A percentile compares a stretch with the other conserved stretches of the same genome.
phyloP scores from a whole-genome alignment of 441 rosid genomes.

The Geranium incanum region DNA sequence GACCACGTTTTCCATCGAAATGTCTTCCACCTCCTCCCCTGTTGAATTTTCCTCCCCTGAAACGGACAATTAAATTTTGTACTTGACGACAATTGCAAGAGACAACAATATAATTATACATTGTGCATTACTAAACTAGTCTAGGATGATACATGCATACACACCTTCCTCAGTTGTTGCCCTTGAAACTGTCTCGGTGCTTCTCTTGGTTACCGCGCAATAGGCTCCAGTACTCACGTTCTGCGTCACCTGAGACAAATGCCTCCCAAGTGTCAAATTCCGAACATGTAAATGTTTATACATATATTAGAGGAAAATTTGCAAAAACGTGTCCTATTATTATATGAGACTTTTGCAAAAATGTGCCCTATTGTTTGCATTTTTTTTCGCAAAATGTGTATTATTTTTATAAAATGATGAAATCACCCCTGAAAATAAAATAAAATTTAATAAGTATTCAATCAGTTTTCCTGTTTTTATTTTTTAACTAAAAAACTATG shows the following conservation, averaged over 20 bases:
- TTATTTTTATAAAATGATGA: too few relatives aligned
- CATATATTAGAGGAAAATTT: too few relatives aligned
- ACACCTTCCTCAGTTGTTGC: slow-evolving; percentile 54
- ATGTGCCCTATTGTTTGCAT: too few relatives aligned
- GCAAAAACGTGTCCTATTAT: too few relatives aligned
- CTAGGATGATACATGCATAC: slow-evolving; percentile 17
- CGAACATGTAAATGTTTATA: background rate
- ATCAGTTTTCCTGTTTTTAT: too few relatives aligned
- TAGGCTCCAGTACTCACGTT: slow-evolving; percentile 64
- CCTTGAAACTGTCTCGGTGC: slow-evolving; percentile 23
- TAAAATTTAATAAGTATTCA: too few relatives aligned
- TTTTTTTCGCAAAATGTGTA: too few relatives aligned
- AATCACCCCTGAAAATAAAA: too few relatives aligned
- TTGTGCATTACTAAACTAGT: background rate
- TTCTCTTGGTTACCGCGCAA: slow-evolving; percentile 48
- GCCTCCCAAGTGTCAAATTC: background rate
- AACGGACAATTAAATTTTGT: background rate
- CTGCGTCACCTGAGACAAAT: slow-evolving; percentile 49
- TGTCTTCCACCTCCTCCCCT: slow-evolving; percentile 26
- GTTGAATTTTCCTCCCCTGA: slow-evolving; percentile 55
- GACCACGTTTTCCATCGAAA: slow-evolving; percentile 35
- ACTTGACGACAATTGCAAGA: background rate
- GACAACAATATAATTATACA: background rate
- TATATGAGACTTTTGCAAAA: too few relatives aligned
- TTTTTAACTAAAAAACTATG: too few relatives aligned